Base-by-base conservation (phyloP, 805 yeast genomes). In the Spathaspora gorwiae region DNA sequence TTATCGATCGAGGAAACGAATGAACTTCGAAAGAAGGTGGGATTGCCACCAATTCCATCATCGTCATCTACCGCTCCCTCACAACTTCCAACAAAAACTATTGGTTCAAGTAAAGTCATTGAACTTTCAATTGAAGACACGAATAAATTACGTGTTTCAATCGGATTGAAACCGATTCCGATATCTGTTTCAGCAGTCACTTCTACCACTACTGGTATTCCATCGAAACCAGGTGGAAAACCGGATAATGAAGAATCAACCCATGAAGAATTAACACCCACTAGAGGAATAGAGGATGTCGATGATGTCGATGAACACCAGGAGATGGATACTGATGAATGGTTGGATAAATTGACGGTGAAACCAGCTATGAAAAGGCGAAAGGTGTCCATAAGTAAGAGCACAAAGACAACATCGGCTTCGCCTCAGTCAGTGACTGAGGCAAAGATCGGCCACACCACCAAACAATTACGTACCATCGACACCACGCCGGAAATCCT, bases 81-180 rank as follows among this genome's bases (percentile, higher is more conserved):
- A n/a, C n/a, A n/a, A n/a, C n/a, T n/a, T n/a, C n/a, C n/a, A n/a
- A n/a, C n/a, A n/a, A n/a, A n/a, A n/a, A n/a, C 24, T 19, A 19
- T 5, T 19, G 24, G 24, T 19, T 19, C 24, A 19, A 19, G 5
- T 7, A 47, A 53, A 45, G 46, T 47, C 7, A 46, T 39, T 34
- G 64, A 50, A 51, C 61, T 59, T 47, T 60, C 56, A 60, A 61
- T 82, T 1, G 81, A 75, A 47, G 85, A 81, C 47, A 82, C 87
- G 0, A 81, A 82, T 54, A 65, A 61, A 51, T 64, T 80, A 7
- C 62, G 88, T 24, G 49, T 63, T 6, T 69, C 75, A 10, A 53
- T 80, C 9, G 87, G 87, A 0, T 63, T 82, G 44, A 72, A 73
- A 33, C 81, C 83, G 1, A 72, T 79, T 13, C 43, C 45, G n/a